A percentile compares a stretch with the other conserved stretches of the same genome.
These are phyloP conservation scores for Skeletonema tropicum DNA, from an alignment of 108 stramenopile species.

Conservation along the genomic window DNA sequence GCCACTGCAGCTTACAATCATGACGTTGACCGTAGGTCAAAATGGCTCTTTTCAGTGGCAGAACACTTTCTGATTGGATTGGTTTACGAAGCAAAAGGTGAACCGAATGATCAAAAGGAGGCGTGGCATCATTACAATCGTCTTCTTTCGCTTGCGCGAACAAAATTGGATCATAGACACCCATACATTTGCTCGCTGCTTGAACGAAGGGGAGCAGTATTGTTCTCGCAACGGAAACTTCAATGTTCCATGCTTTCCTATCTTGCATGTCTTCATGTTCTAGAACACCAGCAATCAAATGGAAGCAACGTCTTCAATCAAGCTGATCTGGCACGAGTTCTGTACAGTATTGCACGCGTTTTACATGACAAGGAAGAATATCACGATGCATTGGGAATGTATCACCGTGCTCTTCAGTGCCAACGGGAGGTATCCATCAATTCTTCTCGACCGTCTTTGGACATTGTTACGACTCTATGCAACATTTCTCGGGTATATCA, in stretches of 20 bases:
- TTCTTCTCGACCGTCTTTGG: constrained; percentile 29
- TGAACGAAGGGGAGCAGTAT: constrained; percentile 41
- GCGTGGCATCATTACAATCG: constrained; percentile 47
- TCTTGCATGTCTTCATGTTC: constrained; percentile 47
- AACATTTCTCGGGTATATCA: constrained; percentile 52
- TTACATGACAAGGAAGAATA: constrained; percentile 58
- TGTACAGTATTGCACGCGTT: constrained; percentile 49
- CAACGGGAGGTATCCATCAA: constrained; percentile 28
- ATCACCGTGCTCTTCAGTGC: constrained; percentile 36
- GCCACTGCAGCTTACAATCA: constrained; percentile 36
- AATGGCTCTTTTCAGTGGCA: constrained; percentile 42
- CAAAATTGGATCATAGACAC: constrained; percentile 49
- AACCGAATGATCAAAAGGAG: constrained; percentile 32
- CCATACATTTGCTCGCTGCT: constrained; percentile 41
- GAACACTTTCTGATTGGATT: constrained; percentile 34
- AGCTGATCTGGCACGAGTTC: constrained; percentile 39
- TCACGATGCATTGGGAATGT: constrained; percentile 53
- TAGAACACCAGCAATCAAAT: constrained; percentile 46
- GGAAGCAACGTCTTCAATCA: constrained; percentile 28
- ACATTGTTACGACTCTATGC: constrained; percentile 49
- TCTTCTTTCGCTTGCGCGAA: constrained; percentile 41
- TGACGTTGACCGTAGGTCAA: constrained; percentile 36
- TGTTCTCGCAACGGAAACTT: constrained; percentile 46
- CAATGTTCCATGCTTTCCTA: constrained; percentile 53
- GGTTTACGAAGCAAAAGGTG: constrained; percentile 33